A percentile compares a stretch with the other conserved stretches of the same genome.
phyloP scores from a whole-genome alignment of 2,329 filamentous ascomycete genomes.

The Diaporthe sp. region DNA sequence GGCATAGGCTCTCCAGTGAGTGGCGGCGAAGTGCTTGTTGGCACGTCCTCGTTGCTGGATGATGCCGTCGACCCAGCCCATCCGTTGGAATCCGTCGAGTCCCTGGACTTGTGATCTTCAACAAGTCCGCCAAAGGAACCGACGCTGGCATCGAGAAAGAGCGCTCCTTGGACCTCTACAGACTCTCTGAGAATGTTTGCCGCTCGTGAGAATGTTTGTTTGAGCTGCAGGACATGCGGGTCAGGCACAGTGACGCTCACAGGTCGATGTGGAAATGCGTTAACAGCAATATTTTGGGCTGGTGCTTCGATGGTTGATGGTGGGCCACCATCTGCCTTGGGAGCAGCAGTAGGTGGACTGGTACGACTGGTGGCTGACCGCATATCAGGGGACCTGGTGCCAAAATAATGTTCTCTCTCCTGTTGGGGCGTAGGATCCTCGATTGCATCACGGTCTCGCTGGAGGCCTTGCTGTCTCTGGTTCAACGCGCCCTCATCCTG shows the following conservation, averaged over 20 bases:
- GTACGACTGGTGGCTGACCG: not conserved
- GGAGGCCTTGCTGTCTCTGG: conserved; percentile 19
- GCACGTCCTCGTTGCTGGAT: conserved; percentile 27
- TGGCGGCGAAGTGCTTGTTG: not conserved
- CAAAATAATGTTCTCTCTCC: not conserved
- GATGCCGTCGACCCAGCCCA: conserved; percentile 25
- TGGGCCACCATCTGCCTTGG: not conserved
- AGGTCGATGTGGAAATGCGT: not conserved
- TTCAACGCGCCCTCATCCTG: conserved; percentile 30
- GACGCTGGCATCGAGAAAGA: conserved; percentile 52
- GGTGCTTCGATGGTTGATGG: not conserved
- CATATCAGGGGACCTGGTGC: not conserved
- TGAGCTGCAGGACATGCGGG: conserved; percentile 6
- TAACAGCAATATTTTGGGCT: not conserved
- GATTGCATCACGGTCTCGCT: conserved; percentile 4
- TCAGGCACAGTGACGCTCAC: conserved; percentile 1
- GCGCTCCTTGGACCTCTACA: conserved; percentile 55
- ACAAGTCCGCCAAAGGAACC: conserved; percentile 46
- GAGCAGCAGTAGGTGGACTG: not conserved
- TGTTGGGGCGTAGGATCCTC: not conserved
- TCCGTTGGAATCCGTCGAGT: conserved; percentile 41
- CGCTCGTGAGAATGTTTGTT: conserved; percentile 53
- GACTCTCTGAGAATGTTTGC: conserved; percentile 57
- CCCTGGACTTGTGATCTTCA: conserved; percentile 34
- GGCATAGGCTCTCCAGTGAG: not conserved